phyloP scores from a whole-genome alignment of 192 early-diverging fungal genomes.

The Coemansia sp. region DNA sequence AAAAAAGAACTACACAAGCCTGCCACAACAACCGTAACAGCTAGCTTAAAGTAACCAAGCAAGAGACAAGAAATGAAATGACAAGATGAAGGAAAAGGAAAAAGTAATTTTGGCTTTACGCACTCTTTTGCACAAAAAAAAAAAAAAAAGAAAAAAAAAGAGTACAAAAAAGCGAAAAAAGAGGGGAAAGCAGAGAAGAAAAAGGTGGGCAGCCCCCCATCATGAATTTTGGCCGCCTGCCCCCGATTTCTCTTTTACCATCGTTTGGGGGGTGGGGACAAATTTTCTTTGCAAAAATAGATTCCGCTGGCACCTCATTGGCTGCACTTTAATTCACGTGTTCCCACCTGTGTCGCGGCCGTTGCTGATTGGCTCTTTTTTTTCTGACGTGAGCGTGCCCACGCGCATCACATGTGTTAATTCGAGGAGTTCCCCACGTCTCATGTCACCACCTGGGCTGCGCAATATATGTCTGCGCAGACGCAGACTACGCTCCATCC shows the following conservation, averaged over 20 bases:
- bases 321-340: conserved; percentile 45
- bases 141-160: conserved; percentile 15
- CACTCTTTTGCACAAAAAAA: conserved; percentile 18
- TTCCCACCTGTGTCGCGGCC: conserved; percentile 24
- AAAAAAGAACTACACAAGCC: neutral
- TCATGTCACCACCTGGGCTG: neutral
- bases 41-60: conserved; percentile 15
- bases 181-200: conserved; percentile 53
- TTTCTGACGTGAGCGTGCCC: conserved; percentile 6
- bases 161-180: conserved; percentile 29
- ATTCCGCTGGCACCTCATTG: conserved; percentile 27
- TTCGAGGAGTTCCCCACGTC: neutral
- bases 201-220: conserved; percentile 35
- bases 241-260: conserved; percentile 16
- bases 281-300: conserved; percentile 25
- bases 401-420: conserved; percentile 5
- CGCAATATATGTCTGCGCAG: conserved; percentile 1
- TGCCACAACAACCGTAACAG: conserved; percentile 11
- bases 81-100: conserved; percentile 13
- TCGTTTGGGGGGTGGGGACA: conserved; percentile 24
- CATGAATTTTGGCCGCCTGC: conserved; percentile 19
- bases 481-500: neutral
- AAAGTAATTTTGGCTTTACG: conserved; percentile 16
- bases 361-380: conserved; percentile 30
- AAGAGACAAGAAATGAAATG: conserved; percentile 16